Evolutionary conservation across 2,329 filamentous ascomycete genomes (phyloP).

Genomic region (Alternaria brassicae): DNA sequence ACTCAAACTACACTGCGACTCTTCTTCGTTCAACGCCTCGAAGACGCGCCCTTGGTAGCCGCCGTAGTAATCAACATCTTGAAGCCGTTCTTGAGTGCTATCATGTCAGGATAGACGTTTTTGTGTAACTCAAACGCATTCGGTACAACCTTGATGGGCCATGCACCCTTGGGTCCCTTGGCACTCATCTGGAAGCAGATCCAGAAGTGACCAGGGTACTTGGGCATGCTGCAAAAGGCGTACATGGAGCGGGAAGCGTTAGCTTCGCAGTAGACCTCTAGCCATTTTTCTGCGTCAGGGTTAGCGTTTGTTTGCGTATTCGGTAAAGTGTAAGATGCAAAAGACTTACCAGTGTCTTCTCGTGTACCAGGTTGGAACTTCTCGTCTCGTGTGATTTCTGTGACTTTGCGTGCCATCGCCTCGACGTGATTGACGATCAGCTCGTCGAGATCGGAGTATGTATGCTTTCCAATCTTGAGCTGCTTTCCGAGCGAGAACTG

Average conservation of each 20-base stretch:
- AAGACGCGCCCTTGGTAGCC: conserved; percentile 17
- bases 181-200: conserved; percentile 94
- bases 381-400: conserved; percentile 93
- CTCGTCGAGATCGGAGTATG: conserved; percentile 95
- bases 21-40: conserved; percentile 7
- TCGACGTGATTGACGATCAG: conserved; percentile 97
- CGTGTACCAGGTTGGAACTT: conserved; percentile 87
- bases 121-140: conserved; percentile 91
- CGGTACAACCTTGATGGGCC: conserved; percentile 89
- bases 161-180: conserved; percentile 73
- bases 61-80: conserved; percentile 72
- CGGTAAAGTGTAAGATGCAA: background rate
- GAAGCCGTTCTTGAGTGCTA: conserved; percentile 94
- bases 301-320: conserved; percentile 14
- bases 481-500: conserved; percentile 91
- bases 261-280: conserved; percentile 93
- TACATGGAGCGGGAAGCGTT: conserved; percentile 95
- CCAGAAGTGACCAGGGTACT: conserved; percentile 92
- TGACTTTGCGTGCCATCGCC: conserved; percentile 96
- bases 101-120: conserved; percentile 91
- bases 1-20: background rate
- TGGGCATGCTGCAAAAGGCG: conserved; percentile 91
- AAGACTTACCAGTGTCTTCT: conserved; percentile 78
- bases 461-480: conserved; percentile 87
- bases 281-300: conserved; percentile 77